These are phyloP conservation scores for Yamadazyma sp. DNA, from an alignment of 1,139 yeast genomes.

Conservation along the genomic window DNA sequence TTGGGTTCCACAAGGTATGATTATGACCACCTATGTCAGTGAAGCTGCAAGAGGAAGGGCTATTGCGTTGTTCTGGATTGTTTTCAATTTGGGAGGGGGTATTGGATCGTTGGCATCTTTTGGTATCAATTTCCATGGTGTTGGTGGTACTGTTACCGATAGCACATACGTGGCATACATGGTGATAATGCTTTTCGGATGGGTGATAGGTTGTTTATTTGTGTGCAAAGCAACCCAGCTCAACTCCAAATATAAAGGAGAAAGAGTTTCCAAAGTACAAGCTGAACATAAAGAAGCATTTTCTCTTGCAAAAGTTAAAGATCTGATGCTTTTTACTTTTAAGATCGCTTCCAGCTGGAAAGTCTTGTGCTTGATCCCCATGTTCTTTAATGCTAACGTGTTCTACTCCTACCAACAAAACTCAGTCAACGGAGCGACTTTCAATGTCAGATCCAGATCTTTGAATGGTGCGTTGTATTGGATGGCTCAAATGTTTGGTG, in stretches of 20 bases:
- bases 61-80: constrained; percentile 59
- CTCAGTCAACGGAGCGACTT: constrained; percentile 55
- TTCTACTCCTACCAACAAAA: constrained; percentile 66
- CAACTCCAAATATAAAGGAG: constrained; percentile 43
- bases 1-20: constrained; percentile 67
- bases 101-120: constrained; percentile 58
- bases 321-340: constrained; percentile 35
- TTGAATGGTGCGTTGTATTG: constrained; percentile 61
- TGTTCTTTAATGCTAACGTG: constrained; percentile 66
- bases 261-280: constrained; percentile 43
- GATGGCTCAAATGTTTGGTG: constrained; percentile 61
- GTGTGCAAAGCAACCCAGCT: constrained; percentile 3
- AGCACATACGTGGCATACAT: constrained; percentile 61
- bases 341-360: constrained; percentile 39
- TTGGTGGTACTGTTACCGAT: constrained; percentile 41
- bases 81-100: constrained; percentile 65
- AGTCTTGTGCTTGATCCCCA: constrained; percentile 52
- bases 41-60: constrained; percentile 56
- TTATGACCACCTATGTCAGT: constrained; percentile 59
- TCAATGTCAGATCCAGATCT: constrained; percentile 60
- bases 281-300: constrained; percentile 49
- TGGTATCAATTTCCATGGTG: constrained; percentile 45
- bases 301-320: constrained; percentile 16
- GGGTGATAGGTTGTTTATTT: constrained; percentile 13
- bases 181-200: constrained; percentile 52